phyloP scores from a whole-genome alignment of 805 yeast genomes.

The Cyberlindnera americana region DNA sequence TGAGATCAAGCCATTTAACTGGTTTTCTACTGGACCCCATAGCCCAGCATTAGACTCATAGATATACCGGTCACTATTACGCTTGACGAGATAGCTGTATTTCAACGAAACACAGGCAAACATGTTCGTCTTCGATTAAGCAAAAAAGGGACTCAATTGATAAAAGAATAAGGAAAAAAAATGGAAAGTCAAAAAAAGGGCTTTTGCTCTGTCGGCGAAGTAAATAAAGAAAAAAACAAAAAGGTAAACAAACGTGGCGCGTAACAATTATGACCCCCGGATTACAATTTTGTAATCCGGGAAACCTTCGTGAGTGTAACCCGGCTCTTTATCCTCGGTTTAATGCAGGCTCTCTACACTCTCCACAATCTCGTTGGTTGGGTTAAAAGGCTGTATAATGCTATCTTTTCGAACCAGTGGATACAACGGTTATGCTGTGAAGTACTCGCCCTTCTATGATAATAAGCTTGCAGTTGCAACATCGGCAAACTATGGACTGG shows the following conservation, averaged over 20 bases:
- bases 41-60: constrained; percentile 23
- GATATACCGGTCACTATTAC: constrained; percentile 8
- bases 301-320: too few species aligned
- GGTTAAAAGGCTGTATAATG: constrained; percentile 39
- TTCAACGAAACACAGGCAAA: constrained; percentile 19
- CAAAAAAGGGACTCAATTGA: background rate
- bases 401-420: constrained; percentile 71
- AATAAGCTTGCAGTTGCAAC: constrained; percentile 86
- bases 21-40: too few species aligned
- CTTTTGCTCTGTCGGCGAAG: too few species aligned
- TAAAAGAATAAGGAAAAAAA: background rate
- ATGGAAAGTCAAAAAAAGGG: too few species aligned
- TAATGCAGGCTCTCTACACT: too few species aligned
- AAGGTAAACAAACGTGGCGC: constrained; percentile 6
- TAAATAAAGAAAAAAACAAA: background rate
- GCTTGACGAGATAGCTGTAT: constrained; percentile 21
- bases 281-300: too few species aligned
- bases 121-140: background rate
- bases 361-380: too few species aligned
- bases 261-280: too few species aligned
- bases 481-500: constrained; percentile 89
- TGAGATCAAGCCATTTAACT: too few species aligned
- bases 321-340: too few species aligned
- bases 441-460: constrained; percentile 90
- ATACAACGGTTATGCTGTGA: constrained; percentile 81